Evolutionary conservation across 2,329 filamentous ascomycete genomes (phyloP).

Genomic region (Meredithiella fracta): DNA sequence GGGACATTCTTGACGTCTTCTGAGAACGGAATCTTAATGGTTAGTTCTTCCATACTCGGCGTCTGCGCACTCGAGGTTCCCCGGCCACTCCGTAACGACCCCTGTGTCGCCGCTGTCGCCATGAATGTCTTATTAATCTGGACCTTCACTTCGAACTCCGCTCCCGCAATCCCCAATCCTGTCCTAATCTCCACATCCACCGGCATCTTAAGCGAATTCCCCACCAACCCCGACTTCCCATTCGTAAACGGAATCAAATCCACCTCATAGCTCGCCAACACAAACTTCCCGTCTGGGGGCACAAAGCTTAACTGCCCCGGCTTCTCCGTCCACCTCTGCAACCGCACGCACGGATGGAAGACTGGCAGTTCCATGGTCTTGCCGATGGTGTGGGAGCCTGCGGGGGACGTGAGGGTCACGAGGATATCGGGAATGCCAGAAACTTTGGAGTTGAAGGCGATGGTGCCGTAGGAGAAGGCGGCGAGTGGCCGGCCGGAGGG

Average conservation of each 20-base stretch:
- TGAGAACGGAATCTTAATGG: constrained; percentile 64
- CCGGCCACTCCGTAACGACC: constrained; percentile 19
- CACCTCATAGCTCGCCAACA: constrained; percentile 86
- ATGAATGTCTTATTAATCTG: constrained; percentile 51
- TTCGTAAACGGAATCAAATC: constrained; percentile 63
- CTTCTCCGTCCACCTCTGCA: constrained; percentile 76
- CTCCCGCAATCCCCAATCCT: constrained; percentile 53
- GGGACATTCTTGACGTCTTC: constrained; percentile 63
- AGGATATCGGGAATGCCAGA: constrained; percentile 87
- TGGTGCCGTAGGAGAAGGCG: constrained; percentile 77
- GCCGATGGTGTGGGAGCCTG: constrained; percentile 59
- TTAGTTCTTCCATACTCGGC: constrained; percentile 50
- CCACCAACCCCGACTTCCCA: constrained; percentile 36
- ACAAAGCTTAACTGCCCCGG: constrained; percentile 91
- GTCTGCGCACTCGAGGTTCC: constrained; percentile 42
- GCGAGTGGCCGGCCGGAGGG: constrained; percentile 77
- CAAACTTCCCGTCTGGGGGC: constrained; percentile 84
- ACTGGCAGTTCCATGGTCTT: constrained; percentile 73
- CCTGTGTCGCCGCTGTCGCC: constrained; percentile 22
- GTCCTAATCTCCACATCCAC: constrained; percentile 70
- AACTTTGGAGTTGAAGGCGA: constrained; percentile 88
- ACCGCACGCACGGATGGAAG: constrained; percentile 86
- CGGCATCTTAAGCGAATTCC: constrained; percentile 59
- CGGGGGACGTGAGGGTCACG: constrained; percentile 61
- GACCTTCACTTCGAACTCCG: constrained; percentile 78